These are phyloP conservation scores for Kitagawia praeruptora DNA, from an alignment of 129 eudicot species.

Conservation along the genomic window DNA sequence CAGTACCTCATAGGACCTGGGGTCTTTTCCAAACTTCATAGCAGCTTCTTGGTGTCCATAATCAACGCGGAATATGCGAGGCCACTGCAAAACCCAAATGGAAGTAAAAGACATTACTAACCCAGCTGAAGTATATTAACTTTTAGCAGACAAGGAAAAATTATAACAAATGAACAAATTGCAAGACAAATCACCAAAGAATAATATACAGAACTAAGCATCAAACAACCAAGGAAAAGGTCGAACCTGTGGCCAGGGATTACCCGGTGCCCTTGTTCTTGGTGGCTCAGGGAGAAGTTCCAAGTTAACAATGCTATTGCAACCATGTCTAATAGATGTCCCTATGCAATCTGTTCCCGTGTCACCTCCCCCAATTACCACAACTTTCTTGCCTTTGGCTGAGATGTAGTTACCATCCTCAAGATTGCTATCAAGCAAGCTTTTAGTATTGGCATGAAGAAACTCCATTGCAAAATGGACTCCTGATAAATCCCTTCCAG, in stretches of 20 bases:
- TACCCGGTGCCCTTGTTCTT: conserved; percentile 78
- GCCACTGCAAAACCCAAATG: conserved; percentile 60
- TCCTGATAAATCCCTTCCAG: conserved; percentile 88
- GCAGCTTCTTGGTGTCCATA: conserved; percentile 98
- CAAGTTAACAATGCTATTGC: conserved; percentile 65
- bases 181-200: background rate
- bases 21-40: conserved; percentile 88
- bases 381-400: conserved; percentile 92
- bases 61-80: conserved; percentile 94
- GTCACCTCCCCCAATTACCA: conserved; percentile 99
- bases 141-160: background rate
- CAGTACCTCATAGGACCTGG: conserved; percentile 83
- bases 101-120: background rate
- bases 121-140: background rate
- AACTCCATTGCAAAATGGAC: conserved; percentile 98
- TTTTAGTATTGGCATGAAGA: conserved; percentile 95
- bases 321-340: conserved; percentile 92
- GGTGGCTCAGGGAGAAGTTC: conserved; percentile 99
- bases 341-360: conserved; percentile 99
- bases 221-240: background rate
- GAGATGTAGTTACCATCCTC: conserved; percentile 83
- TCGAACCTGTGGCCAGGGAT: conserved; percentile 99
- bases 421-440: conserved; percentile 87
- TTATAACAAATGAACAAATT: background rate
- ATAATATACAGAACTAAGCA: background rate